Conservation (phyloP, 352 stramenopile genomes). For the Phytophthora foliorum region DNA sequence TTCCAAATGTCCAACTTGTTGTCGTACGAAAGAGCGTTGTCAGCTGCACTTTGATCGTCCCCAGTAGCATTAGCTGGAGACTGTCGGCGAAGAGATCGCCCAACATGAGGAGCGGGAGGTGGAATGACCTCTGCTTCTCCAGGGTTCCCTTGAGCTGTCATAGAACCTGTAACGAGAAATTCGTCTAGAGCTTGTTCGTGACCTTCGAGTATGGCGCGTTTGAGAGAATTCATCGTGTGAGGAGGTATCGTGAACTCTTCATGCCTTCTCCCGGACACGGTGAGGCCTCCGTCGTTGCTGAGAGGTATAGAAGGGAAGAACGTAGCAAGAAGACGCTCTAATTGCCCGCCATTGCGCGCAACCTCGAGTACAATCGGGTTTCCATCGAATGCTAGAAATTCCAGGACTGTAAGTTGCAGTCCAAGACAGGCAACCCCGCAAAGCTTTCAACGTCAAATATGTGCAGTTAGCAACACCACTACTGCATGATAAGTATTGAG, state of each 20-base stretch:
- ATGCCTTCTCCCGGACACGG: conserved; percentile 21
- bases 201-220: conserved; percentile 31
- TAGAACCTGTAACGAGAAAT: conserved; percentile 26
- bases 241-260: conserved; percentile 10
- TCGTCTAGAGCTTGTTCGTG: conserved; percentile 23
- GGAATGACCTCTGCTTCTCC: neutral
- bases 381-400: conserved; percentile 59
- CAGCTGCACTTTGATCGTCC: neutral
- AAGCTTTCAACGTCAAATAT: conserved; percentile 38
- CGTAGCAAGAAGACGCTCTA: conserved; percentile 54
- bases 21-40: conserved; percentile 50
- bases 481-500: neutral
- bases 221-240: conserved; percentile 17
- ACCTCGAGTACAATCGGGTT: conserved; percentile 53
- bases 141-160: neutral
- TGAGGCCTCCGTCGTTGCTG: conserved; percentile 34
- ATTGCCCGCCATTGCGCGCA: conserved; percentile 39
- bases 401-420: conserved; percentile 44
- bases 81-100: conserved; percentile 3
- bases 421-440: conserved; percentile 59
- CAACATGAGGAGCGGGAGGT: neutral
- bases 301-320: conserved; percentile 47
- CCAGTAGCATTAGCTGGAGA: neutral
- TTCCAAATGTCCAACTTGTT: conserved; percentile 79
- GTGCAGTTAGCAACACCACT: neutral